phyloP scores from a whole-genome alignment of 2,329 filamentous ascomycete species.

The Westerdykella sp. region DNA sequence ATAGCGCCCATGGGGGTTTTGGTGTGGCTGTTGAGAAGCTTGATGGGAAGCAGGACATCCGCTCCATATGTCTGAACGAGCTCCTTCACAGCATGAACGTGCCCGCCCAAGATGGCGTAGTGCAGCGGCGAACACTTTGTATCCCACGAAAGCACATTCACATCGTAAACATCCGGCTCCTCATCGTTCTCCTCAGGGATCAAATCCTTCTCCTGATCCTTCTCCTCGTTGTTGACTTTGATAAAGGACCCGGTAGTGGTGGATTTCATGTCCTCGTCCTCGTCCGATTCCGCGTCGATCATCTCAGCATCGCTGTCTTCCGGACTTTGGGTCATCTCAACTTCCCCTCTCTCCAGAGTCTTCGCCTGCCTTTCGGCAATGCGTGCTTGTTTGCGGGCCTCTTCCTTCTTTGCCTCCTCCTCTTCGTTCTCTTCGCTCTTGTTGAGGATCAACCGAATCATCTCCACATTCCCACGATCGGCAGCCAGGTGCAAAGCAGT shows the following conservation, averaged over 20 bases:
- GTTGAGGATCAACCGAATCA: constrained; percentile 64
- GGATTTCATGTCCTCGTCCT: constrained; percentile 24
- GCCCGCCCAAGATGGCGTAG: constrained; percentile 68
- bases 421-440: constrained; percentile 71
- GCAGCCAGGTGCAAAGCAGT: constrained; percentile 81
- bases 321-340: not conserved
- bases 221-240: constrained; percentile 53
- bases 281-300: constrained; percentile 47
- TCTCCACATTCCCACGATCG: constrained; percentile 59
- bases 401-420: constrained; percentile 55
- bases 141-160: constrained; percentile 77
- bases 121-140: constrained; percentile 67
- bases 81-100: constrained; percentile 60
- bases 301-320: constrained; percentile 29
- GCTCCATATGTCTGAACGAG: constrained; percentile 68
- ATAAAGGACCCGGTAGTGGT: constrained; percentile 65
- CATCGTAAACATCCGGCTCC: constrained; percentile 72
- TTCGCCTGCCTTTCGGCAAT: constrained; percentile 11
- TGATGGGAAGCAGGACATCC: constrained; percentile 69
- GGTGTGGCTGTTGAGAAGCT: constrained; percentile 49
- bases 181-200: constrained; percentile 52
- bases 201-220: constrained; percentile 39
- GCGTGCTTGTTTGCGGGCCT: constrained; percentile 38
- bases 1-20: constrained; percentile 54
- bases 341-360: not conserved